Conservation (phyloP, 495 filamentous ascomycete genomes). For the Penicillium soppii region DNA sequence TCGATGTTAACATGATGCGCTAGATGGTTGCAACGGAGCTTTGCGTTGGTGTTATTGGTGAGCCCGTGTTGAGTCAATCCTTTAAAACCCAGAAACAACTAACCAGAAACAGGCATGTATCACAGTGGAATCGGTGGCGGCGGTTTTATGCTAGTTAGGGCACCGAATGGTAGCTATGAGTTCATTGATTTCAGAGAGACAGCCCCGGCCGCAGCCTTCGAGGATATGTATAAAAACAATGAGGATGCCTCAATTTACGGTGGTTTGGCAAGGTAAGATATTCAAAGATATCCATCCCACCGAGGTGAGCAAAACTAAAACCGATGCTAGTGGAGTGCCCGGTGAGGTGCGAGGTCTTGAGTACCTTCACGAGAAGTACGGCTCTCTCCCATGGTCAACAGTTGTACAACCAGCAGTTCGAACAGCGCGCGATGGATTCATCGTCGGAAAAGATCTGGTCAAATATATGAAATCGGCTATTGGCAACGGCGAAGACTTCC, state of each 20-base stretch:
- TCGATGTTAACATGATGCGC: not conserved
- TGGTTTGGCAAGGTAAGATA: slow-evolving; percentile 61
- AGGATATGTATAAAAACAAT: slow-evolving; percentile 77
- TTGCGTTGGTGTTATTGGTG: slow-evolving; percentile 73
- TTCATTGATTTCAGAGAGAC: slow-evolving; percentile 85
- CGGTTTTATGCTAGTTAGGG: slow-evolving; percentile 79
- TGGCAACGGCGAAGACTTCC: slow-evolving; percentile 52
- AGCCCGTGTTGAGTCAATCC: slow-evolving; percentile 3
- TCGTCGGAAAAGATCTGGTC: slow-evolving; percentile 65
- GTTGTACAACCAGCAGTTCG: slow-evolving; percentile 70
- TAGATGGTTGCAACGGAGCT: slow-evolving; percentile 68
- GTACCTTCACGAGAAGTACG: slow-evolving; percentile 72
- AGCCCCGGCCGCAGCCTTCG: slow-evolving; percentile 71
- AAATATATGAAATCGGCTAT: slow-evolving; percentile 60
- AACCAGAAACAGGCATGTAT: slow-evolving; percentile 62
- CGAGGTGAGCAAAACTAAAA: not conserved
- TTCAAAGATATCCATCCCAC: not conserved
- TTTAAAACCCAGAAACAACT: not conserved
- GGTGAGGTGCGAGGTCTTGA: slow-evolving; percentile 80
- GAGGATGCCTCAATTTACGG: slow-evolving; percentile 47
- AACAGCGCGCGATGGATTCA: slow-evolving; percentile 76
- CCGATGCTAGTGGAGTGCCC: slow-evolving; percentile 62
- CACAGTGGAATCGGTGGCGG: slow-evolving; percentile 87
- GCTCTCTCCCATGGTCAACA: slow-evolving; percentile 64
- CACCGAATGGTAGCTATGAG: slow-evolving; percentile 63